Evolutionary conservation across 2,329 filamentous ascomycete genomes (phyloP), one percentile per base, ranked within the genome.

Genomic region (Cordyceps cicadae): DNA sequence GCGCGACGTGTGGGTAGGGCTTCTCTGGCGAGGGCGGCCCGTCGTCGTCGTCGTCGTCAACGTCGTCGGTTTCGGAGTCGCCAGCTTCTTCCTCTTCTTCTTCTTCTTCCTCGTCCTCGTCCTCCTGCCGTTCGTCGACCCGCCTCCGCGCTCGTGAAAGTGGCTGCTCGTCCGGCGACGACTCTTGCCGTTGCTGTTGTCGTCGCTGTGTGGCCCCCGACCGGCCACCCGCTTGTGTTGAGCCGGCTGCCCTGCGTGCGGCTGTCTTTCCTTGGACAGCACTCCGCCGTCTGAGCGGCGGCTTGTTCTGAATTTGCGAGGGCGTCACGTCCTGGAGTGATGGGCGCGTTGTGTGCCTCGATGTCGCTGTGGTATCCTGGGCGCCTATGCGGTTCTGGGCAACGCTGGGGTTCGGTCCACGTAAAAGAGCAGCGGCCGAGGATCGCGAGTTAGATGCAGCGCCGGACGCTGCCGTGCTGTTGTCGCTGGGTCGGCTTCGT

Each of bases 1-100:
- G 71, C 7, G 77, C 75, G 54, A 87, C 72, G 65, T 83, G 79
- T 50, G 78, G 77, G 69, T 81, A 84, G 26, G 70, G 69, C 39
- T 63, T 76, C 66, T 62, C 61, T 2, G 72, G 70, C 2, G 73
- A 71, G 15, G 67, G 63, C 4, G 62, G 21, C 63, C 64, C 41
- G 62, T 50, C 53, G 49, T 67, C n/a, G n/a, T n/a, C 66, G 24
- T 62, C 62, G 7, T 67, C 66, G 26, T 62, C 62, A 9, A 63
- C 60, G 9, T 64, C 62, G 11, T 50, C 57, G 61, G 54, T 26
- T 26, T 54, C 55, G 43, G 54, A 50, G 48, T 49, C 52, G 26
- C 32, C 39, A 34, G 62, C 61, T 17, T 61, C 55, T 1, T 54
- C 51, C 5, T 24, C 24, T 24, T 24, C 24, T 24, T 24, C 24